These are phyloP conservation scores for Stephanodiscus minutulus DNA, from an alignment of 108 stramenopile genomes.

Conservation along the genomic window DNA sequence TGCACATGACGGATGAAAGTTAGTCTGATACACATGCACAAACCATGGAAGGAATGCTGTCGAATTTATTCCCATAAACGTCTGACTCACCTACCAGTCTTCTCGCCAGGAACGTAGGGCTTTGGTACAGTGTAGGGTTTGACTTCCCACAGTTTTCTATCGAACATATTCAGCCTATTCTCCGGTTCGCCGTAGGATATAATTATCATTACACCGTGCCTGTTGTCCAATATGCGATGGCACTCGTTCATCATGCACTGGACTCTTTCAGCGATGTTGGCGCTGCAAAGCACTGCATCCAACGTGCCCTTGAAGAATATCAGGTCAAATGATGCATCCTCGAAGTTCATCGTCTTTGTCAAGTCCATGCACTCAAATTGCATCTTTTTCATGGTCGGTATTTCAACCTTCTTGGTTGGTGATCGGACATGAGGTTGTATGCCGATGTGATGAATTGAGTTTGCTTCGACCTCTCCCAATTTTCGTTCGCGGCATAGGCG, in stretches of 20 bases:
- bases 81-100: constrained; percentile 25
- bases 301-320: constrained; percentile 76
- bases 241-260: constrained; percentile 53
- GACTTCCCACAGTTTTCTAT: constrained; percentile 20
- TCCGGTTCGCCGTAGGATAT: constrained; percentile 65
- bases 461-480: not conserved
- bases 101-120: constrained; percentile 24
- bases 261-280: constrained; percentile 25
- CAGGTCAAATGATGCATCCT: constrained; percentile 67
- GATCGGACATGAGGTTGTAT: not conserved
- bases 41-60: too few relatives aligned
- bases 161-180: constrained; percentile 60
- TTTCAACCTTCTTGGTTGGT: constrained; percentile 3
- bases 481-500: constrained; percentile 15
- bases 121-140: constrained; percentile 29
- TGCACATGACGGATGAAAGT: constrained; percentile 9
- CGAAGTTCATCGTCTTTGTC: constrained; percentile 55
- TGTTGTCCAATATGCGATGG: constrained; percentile 48
- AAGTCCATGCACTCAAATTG: constrained; percentile 65
- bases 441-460: not conserved
- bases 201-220: constrained; percentile 66
- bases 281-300: constrained; percentile 65
- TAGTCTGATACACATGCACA: not conserved
- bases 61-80: not conserved
- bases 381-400: constrained; percentile 41